Percentiles rank a stretch among this genome's conserved stretches.
Evolutionary conservation across 441 rosid species (phyloP).

Genomic region (Arabidopsis hybrid): DNA sequence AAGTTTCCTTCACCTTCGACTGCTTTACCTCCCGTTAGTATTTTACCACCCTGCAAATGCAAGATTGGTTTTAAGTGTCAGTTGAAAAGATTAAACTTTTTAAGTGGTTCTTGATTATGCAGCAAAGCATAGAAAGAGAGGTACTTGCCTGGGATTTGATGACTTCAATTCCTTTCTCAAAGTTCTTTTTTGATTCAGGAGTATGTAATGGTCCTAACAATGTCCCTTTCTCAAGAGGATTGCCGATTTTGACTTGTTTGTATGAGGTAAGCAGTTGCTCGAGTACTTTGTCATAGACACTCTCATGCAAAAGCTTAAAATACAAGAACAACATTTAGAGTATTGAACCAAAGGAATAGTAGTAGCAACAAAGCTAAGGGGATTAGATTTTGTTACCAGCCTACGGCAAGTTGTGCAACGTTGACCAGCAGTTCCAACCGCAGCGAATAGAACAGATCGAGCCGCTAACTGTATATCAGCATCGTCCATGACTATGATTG

Average conservation of each 20-base stretch:
- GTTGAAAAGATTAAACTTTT: neutral
- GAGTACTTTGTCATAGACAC: slow-evolving; percentile 69
- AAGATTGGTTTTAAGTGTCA: neutral
- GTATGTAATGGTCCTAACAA: slow-evolving; percentile 94
- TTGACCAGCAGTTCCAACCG: slow-evolving; percentile 99
- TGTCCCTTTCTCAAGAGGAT: slow-evolving; percentile 90
- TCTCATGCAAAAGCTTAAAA: slow-evolving; percentile 85
- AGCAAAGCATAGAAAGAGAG: slow-evolving; percentile 10
- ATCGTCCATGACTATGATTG: slow-evolving; percentile 92
- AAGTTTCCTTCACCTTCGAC: slow-evolving; percentile 85
- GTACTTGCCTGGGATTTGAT: slow-evolving; percentile 87
- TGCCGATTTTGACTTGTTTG: slow-evolving; percentile 93
- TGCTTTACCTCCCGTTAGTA: slow-evolving; percentile 80
- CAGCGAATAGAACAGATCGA: slow-evolving; percentile 89
- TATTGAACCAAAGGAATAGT: slow-evolving; percentile 5
- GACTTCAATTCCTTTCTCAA: slow-evolving; percentile 82
- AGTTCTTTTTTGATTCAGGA: slow-evolving; percentile 74
- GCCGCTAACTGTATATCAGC: slow-evolving; percentile 86
- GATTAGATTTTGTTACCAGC: slow-evolving; percentile 67
- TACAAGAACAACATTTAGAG: slow-evolving; percentile 30
- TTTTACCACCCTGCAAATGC: slow-evolving; percentile 80
- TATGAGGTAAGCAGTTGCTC: slow-evolving; percentile 77
- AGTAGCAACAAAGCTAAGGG: slow-evolving; percentile 4
- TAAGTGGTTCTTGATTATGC: neutral
- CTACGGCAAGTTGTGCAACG: slow-evolving; percentile 99